These are phyloP conservation scores for Lentinus polychrous DNA, from an alignment of 1,284 basidiomycete species.

Conservation along the genomic window DNA sequence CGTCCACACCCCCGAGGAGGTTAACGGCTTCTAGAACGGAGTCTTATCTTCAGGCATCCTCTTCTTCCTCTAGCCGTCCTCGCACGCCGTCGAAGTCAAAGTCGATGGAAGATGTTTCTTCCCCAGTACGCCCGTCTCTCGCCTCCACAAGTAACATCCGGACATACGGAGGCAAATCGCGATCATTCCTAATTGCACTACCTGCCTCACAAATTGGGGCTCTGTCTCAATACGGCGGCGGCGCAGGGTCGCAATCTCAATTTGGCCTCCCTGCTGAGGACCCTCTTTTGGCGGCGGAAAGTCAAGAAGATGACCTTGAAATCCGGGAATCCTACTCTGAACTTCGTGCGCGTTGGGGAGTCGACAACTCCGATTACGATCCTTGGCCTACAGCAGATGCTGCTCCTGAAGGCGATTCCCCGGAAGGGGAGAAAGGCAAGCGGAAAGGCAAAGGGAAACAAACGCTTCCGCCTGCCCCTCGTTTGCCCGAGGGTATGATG, in stretches of 20 bases:
- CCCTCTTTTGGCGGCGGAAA: conserved; percentile 13
- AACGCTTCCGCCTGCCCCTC: conserved; percentile 19
- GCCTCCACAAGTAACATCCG: conserved; percentile 30
- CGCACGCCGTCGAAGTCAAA: conserved; percentile 16
- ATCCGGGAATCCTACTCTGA: conserved; percentile 62
- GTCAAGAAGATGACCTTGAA: conserved; percentile 48
- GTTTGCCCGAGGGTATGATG: conserved; percentile 47
- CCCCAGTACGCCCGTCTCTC: conserved; percentile 13
- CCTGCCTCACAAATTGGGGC: conserved; percentile 25
- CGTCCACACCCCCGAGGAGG: conserved; percentile 29
- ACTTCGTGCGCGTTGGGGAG: conserved; percentile 63
- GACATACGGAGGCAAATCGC: conserved; percentile 69
- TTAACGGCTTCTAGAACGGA: conserved; percentile 17
- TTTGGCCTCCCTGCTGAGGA: conserved; percentile 14
- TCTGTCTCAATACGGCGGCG: conserved; percentile 15
- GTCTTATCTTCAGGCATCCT: conserved; percentile 14
- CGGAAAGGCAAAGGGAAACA: conserved; percentile 27
- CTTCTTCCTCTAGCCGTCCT: conserved; percentile 10
- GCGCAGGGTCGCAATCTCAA: conserved; percentile 12
- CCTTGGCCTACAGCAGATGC: conserved; percentile 36
- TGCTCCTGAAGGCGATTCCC: conserved; percentile 25
- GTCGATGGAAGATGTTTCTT: conserved; percentile 7
- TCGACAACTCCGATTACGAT: conserved; percentile 69
- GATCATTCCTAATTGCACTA: conserved; percentile 64
- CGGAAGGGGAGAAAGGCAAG: conserved; percentile 22